phyloP scores from a whole-genome alignment of 1,284 basidiomycete species.

The Testicularia cyperi region DNA sequence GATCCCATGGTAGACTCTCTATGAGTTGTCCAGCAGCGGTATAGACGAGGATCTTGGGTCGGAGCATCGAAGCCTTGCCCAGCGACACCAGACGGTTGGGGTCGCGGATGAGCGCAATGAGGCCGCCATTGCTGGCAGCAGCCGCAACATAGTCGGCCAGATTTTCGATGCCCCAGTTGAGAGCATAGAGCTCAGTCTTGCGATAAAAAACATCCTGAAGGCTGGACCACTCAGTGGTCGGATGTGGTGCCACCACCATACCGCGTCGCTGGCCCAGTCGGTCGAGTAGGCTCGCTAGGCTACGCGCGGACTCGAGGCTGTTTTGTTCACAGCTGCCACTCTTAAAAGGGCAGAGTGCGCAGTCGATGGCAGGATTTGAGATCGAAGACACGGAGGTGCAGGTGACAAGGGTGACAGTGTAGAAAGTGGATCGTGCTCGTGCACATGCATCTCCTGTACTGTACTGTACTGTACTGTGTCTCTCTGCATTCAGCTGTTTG shows the following conservation, averaged over 20 bases:
- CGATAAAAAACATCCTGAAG: slow-evolving; percentile 62
- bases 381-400: too few species aligned
- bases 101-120: slow-evolving; percentile 84
- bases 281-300: background rate
- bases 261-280: background rate
- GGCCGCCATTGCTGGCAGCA: slow-evolving; percentile 81
- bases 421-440: too few species aligned
- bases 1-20: slow-evolving; percentile 71
- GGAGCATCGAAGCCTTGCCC: slow-evolving; percentile 69
- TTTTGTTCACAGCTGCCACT: too few species aligned
- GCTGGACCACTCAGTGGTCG: slow-evolving; percentile 50
- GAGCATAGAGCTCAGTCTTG: slow-evolving; percentile 78
- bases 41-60: slow-evolving; percentile 67
- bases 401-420: too few species aligned
- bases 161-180: slow-evolving; percentile 76
- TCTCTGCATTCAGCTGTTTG: too few species aligned
- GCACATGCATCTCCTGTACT: too few species aligned
- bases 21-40: slow-evolving; percentile 62
- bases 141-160: slow-evolving; percentile 79
- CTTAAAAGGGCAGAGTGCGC: too few species aligned
- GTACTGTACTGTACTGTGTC: too few species aligned
- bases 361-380: too few species aligned
- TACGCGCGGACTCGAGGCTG: too few species aligned
- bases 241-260: slow-evolving; percentile 36
- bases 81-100: slow-evolving; percentile 76